Conservation (phyloP, 2,329 filamentous ascomycete genomes). For the Cyphellophora europaea region DNA sequence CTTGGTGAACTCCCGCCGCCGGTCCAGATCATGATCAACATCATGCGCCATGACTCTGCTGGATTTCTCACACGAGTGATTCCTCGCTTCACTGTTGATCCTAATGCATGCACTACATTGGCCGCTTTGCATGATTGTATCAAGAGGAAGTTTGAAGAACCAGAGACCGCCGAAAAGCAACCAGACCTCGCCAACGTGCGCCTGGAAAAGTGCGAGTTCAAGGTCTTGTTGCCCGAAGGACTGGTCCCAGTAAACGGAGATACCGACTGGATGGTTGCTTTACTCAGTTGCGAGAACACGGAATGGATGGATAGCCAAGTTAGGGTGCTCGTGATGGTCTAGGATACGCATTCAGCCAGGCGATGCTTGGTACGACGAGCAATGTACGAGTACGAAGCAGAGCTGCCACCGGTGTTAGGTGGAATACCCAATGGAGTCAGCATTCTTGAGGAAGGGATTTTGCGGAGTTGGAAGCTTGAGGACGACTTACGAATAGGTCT, state of each 20-base stretch:
- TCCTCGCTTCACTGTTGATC: constrained; percentile 14
- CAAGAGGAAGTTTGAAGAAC: constrained; percentile 9
- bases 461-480: too few relatives aligned
- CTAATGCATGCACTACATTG: constrained; percentile 12
- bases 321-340: constrained; percentile 32
- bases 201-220: constrained; percentile 18
- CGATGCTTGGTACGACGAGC: too few relatives aligned
- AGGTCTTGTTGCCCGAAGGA: constrained; percentile 33
- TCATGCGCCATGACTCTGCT: constrained; percentile 15
- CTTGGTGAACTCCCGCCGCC: too few relatives aligned
- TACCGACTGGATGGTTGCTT: constrained; percentile 34
- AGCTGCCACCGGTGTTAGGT: too few relatives aligned
- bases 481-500: too few relatives aligned
- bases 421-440: too few relatives aligned
- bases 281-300: constrained; percentile 31
- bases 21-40: constrained; percentile 7
- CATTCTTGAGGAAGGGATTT: too few relatives aligned
- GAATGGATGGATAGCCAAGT: constrained; percentile 40
- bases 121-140: constrained; percentile 11
- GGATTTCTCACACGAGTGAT: constrained; percentile 11
- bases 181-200: constrained; percentile 4
- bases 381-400: too few relatives aligned
- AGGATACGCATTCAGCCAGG: too few relatives aligned
- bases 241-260: constrained; percentile 28
- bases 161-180: too few relatives aligned